Base-by-base conservation (phyloP, 176 grass and related monocot genomes). In the Areca catechu region DNA sequence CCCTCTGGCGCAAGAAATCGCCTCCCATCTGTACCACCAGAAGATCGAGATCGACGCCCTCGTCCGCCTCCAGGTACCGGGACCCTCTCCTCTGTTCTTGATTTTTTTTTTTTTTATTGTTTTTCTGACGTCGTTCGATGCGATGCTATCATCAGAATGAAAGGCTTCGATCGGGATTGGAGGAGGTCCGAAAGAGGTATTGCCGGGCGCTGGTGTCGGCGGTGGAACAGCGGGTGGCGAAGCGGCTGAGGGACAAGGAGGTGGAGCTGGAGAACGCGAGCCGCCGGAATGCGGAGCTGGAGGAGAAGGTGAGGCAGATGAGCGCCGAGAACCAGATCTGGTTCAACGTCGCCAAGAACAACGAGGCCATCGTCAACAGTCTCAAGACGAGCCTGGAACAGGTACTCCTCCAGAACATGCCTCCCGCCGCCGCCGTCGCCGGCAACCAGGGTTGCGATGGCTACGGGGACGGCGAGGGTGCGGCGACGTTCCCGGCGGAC, bases 311-410 rank as follows among this genome's bases (percentile, higher is more conserved):
- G 0, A 30, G 59, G 17, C 74, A 73, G 54, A 80, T 84, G 24
- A 53, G 34, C 4, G 58, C 62, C 0, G 89, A 94, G 55, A 75
- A 48, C 2, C 63, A 84, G 24, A 75, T 69, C 9, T 94, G 89
- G 83, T 76, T 84, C 1, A 58, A 68, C 59, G 53, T 76, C 16
- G 77, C 89, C 19, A 65, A 66, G 63, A 70, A 72, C 57, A 59
- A 83, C 70, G 84, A 88, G 63, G 89, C 66, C 48, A 22, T 70
- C 1, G 77, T 62, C 7, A 7, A 53, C 0, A 54, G 74, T 0
- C 89, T 94, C 48, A 74, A 61, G 24, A 17, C 74, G 16, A 76
- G 71, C 12, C 73, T 88, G 1, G 80, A 94, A 5, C 73, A 80
- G 59, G 34, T 43, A 2, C 54, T 79, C 1, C 56, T 82, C 14